Percentiles rank a stretch among this genome's conserved stretches.
These are phyloP conservation scores for Emmonsia crescens DNA, from an alignment of 2,329 filamentous ascomycete genomes.

Conservation along the genomic window DNA sequence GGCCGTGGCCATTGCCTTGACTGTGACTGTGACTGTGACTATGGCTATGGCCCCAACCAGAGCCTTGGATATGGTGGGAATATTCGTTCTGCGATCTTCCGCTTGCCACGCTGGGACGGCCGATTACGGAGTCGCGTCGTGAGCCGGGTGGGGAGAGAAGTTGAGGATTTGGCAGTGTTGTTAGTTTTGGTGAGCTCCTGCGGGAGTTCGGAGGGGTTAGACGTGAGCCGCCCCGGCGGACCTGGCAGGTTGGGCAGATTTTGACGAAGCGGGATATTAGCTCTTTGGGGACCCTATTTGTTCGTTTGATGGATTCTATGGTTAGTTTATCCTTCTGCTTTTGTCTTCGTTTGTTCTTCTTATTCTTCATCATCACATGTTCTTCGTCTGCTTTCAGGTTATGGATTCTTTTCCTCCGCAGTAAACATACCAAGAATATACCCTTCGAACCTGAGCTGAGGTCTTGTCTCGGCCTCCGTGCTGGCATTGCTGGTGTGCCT, in stretches of 20 bases:
- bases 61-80: background rate
- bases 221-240: constrained; percentile 34
- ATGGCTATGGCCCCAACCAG: constrained; percentile 19
- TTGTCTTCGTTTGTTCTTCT: background rate
- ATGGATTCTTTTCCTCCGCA: background rate
- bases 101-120: constrained; percentile 14
- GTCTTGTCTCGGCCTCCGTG: constrained; percentile 44
- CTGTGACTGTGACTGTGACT: constrained; percentile 15
- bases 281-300: constrained; percentile 40
- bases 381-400: background rate
- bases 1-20: constrained; percentile 7
- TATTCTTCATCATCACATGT: background rate
- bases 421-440: constrained; percentile 39
- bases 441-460: constrained; percentile 39
- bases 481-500: constrained; percentile 40
- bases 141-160: constrained; percentile 28
- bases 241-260: constrained; percentile 40
- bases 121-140: constrained; percentile 27
- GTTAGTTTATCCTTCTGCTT: background rate
- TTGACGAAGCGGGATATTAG: constrained; percentile 43
- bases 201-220: constrained; percentile 33
- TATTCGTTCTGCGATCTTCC: constrained; percentile 19
- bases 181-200: constrained; percentile 28
- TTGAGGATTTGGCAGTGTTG: constrained; percentile 24
- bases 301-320: constrained; percentile 1